Conservation (phyloP, 495 filamentous ascomycete genomes). For the Chaetomium fimeti region DNA sequence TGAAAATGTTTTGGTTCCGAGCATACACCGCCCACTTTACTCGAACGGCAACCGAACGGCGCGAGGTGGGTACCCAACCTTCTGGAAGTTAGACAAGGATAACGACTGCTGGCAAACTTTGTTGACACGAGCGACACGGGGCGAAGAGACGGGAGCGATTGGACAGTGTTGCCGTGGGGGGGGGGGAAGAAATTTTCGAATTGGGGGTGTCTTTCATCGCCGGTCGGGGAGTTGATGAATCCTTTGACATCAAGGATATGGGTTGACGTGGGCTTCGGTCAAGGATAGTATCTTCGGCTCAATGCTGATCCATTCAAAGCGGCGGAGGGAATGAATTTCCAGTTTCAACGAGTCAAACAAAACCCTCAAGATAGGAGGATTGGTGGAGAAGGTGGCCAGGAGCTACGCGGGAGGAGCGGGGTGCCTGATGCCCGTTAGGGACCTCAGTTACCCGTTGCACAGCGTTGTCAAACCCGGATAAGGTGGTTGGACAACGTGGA, state of each 20-base stretch:
- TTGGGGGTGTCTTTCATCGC: not conserved
- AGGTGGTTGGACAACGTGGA: constrained; percentile 1
- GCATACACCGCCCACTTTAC: not conserved
- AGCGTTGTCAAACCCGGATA: not conserved
- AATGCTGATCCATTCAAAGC: not conserved
- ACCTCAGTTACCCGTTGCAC: too few species aligned
- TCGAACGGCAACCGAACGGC: not conserved
- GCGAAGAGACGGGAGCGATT: too few species aligned
- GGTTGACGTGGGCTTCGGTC: not conserved
- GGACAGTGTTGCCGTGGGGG: not conserved
- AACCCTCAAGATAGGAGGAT: not conserved
- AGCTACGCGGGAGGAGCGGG: not conserved
- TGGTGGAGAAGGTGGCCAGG: not conserved
- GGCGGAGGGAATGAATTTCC: not conserved
- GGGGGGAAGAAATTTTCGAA: not conserved
- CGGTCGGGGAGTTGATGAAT: not conserved
- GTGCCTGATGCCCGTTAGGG: not conserved
- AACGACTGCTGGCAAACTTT: too few species aligned
- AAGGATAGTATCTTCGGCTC: not conserved
- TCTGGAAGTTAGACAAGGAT: constrained; percentile 1
- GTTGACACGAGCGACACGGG: too few species aligned
- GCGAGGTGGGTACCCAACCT: not conserved
- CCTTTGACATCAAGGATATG: not conserved
- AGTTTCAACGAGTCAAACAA: constrained; percentile 7
- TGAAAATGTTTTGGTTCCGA: not conserved